phyloP scores from a whole-genome alignment of 2,329 filamentous ascomycete genomes.

The Aspergillus ochraceus region DNA sequence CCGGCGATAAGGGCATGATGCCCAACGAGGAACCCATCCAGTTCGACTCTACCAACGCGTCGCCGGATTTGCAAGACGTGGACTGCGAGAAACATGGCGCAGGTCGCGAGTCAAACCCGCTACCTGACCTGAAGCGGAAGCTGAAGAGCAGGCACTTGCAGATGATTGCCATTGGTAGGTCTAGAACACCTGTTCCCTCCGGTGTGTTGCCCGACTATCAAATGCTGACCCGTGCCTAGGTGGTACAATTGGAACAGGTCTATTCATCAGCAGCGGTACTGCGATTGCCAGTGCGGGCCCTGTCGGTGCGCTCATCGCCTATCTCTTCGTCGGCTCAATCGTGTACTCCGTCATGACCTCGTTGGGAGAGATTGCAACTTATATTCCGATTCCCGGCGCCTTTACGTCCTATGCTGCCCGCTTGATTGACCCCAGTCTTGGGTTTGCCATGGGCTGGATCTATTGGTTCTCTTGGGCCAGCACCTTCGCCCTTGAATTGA shows the following conservation, averaged over 20 bases:
- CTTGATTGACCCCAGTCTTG: constrained; percentile 70
- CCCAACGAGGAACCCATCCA: constrained; percentile 25
- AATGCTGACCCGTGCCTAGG: constrained; percentile 48
- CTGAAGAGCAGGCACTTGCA: constrained; percentile 87
- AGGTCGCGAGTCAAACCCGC: constrained; percentile 58
- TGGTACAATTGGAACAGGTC: constrained; percentile 70
- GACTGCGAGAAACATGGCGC: constrained; percentile 41
- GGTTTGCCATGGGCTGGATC: constrained; percentile 79
- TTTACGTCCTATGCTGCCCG: constrained; percentile 76
- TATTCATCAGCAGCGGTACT: constrained; percentile 68
- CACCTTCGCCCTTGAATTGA: constrained; percentile 72
- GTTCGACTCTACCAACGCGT: constrained; percentile 16
- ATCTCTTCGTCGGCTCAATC: constrained; percentile 68
- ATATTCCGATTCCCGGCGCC: constrained; percentile 72
- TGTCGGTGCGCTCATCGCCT: constrained; percentile 66
- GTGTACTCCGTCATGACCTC: constrained; percentile 74
- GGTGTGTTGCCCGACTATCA: neutral
- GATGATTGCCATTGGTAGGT: constrained; percentile 97
- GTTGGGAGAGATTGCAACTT: constrained; percentile 70
- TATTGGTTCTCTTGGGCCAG: constrained; percentile 80
- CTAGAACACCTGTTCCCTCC: neutral
- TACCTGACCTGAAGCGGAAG: constrained; percentile 66
- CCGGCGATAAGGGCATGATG: constrained; percentile 25
- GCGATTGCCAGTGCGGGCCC: constrained; percentile 66
- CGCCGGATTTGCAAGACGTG: constrained; percentile 25